phyloP scores from a whole-genome alignment of 306 rosid species.

The Pyrus betulifolia region DNA sequence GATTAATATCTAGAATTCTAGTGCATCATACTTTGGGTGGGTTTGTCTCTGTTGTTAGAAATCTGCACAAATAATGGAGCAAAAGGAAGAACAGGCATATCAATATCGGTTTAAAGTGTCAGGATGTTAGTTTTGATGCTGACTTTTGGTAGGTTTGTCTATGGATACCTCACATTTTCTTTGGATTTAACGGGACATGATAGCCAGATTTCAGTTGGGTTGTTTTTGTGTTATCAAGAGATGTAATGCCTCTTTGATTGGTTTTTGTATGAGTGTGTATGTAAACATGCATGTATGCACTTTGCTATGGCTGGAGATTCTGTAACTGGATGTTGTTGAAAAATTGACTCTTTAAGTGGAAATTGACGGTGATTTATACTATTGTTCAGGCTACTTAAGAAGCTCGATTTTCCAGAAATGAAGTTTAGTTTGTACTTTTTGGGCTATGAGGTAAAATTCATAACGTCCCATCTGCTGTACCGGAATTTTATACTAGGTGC shows the following conservation, averaged over 20 bases:
- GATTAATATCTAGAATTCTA: background rate
- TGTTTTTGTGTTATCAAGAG: background rate
- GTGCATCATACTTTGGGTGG: background rate
- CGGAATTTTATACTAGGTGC: background rate
- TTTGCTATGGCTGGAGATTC: background rate
- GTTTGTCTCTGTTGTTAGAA: background rate
- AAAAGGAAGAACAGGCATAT: background rate
- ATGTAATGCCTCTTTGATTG: background rate
- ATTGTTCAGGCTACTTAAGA: conserved; percentile 70
- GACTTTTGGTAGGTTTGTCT: background rate
- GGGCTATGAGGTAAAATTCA: conserved; percentile 75
- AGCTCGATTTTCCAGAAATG: conserved; percentile 84
- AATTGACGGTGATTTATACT: conserved; percentile 17
- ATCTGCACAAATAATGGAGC: too few species aligned
- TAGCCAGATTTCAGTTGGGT: background rate
- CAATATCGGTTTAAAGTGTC: background rate
- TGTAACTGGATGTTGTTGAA: background rate
- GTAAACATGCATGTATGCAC: background rate
- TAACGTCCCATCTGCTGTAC: background rate
- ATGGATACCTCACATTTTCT: background rate
- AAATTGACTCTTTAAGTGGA: background rate
- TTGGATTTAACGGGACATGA: background rate
- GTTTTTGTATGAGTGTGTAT: background rate
- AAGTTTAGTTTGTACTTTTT: conserved; percentile 85
- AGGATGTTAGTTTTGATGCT: background rate